Evolutionary conservation across 1,284 basidiomycete species (phyloP).

Genomic region (Neolentinus lepideus): DNA sequence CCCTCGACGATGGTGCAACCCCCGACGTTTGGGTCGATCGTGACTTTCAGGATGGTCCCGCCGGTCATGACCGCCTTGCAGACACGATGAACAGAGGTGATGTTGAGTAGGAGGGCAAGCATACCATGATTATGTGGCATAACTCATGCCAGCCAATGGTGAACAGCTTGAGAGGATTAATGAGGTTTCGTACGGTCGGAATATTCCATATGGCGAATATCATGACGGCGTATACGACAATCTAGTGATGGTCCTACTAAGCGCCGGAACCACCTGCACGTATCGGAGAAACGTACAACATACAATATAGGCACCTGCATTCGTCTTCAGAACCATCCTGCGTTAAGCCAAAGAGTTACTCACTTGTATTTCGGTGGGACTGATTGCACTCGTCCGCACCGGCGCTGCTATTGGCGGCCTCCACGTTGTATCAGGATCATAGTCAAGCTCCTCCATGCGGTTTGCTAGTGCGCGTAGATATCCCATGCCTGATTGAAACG

Average conservation of each 20-base stretch:
- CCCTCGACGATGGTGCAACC: conserved; percentile 74
- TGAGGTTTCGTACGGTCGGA: conserved; percentile 63
- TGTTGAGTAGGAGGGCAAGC: conserved; percentile 17
- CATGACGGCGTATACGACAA: conserved; percentile 71
- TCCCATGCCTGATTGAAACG: not conserved
- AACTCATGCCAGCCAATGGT: conserved; percentile 82
- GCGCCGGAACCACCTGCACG: not conserved
- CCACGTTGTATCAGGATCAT: not conserved
- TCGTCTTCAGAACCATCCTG: conserved; percentile 22
- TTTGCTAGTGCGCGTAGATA: not conserved
- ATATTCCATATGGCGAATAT: conserved; percentile 81
- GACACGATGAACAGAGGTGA: not conserved
- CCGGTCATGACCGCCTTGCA: conserved; percentile 67
- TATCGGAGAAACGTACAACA: conserved; percentile 47
- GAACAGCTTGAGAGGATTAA: conserved; percentile 76
- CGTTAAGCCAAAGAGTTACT: not conserved
- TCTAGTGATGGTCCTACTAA: conserved; percentile 30
- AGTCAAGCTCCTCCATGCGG: not conserved
- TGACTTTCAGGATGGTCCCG: conserved; percentile 65
- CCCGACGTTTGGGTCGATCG: conserved; percentile 77
- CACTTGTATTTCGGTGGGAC: not conserved
- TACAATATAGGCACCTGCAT: conserved; percentile 48
- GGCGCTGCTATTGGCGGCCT: not conserved
- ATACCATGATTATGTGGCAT: conserved; percentile 70
- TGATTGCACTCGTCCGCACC: not conserved